Evolutionary conservation across 1,284 basidiomycete genomes (phyloP), one percentile per base, ranked within the genome.

Genomic region (Malassezia obtusa): DNA sequence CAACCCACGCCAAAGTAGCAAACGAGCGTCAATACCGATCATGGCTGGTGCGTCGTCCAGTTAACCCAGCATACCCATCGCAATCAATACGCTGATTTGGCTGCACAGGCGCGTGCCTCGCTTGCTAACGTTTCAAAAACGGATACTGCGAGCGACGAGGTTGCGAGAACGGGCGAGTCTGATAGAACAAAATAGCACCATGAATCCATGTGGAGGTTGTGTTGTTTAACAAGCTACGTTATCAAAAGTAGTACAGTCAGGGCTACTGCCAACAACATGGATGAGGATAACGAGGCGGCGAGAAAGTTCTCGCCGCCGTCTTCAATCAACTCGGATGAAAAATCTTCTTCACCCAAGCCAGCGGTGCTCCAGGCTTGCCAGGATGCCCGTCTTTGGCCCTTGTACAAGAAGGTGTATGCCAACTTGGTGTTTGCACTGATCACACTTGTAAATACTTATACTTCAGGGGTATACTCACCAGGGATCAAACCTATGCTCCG

Each of bases 401-500:
- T 50, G 9, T 10, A 28, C 9, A 26, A 30, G 10, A 56, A 56
- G 22, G 15, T 56, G 17, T 41, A 43, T 7, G 15, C 24, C 21
- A 49, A 44, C 11, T 15, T 33, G 2, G 38, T 56, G 12, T 46
- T 30, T 10, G 9, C 21, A 7, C 11, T 36, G 19, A 36, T 50
- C 19, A 32, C 47, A 15, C 15, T 56, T 6, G 28, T 45, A 8
- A 33, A 33, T 11, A 45, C 53, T 1, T 56, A 56, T 17, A n/a
- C 44, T 4, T 50, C 53, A 7, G 53, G 53, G 19, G 24, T 49
- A 21, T 56, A 56, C 30, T 56, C 53, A 6, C 53, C 53, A 12
- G 43, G 53, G 15, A 32, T 50, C 6, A 19, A 12, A 1, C n/a
- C 22, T 0, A 45, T 56, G 37, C 33, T 12, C 33, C 12, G 46